Evolutionary conservation across 306 rosid species (phyloP), one percentile per base, ranked within the genome.

Genomic region (Prunus armeniaca): DNA sequence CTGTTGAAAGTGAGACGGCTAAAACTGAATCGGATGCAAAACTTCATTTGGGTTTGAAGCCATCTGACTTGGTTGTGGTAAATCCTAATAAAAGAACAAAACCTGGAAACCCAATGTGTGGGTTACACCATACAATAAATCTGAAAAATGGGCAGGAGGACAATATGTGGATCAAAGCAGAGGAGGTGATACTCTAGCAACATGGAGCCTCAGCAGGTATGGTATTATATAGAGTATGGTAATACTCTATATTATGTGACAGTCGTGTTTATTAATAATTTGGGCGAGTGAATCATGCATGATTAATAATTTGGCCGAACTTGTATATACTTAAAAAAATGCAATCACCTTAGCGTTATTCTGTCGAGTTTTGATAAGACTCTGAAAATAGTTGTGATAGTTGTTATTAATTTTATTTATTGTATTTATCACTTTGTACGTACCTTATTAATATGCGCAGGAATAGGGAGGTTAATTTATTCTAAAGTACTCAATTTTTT

Each of bases 41-140:
- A 60, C 65, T 88, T 19, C 78, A 61, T 3, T 13, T 88, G 13
- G 91, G 88, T 12, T 2, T 3, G 1, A 49, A 75, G 20, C 82
- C 83, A 0, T 57, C 86, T 45, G 82, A 77, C 9, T 25, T 82
- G 54, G 66, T 55, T 2, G 66, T 82, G 28, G 76, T 82, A 1
- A 82, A 82, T 58, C 85, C 86, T 3, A 82, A 68, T 24, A 71
- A 64, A 9, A 69, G 14, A 20, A 69, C 86, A 14, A 78, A 69
- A 74, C 17, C 30, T 1, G 93, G 97, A 2, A 89, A 87, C 46
- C 63, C 74, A 0, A 89, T 75, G 79, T 91, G 30, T 84, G 88
- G 90, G 84, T 91, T 14, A 87, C 96, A 10, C 89, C 93, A 2
- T 89, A 87, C 41, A 91, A 89, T 38, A 84, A 87, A 82, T 87